These are phyloP conservation scores for Phytomonas sp. DNA, from an alignment of 208 protist genomes.

Conservation along the genomic window DNA sequence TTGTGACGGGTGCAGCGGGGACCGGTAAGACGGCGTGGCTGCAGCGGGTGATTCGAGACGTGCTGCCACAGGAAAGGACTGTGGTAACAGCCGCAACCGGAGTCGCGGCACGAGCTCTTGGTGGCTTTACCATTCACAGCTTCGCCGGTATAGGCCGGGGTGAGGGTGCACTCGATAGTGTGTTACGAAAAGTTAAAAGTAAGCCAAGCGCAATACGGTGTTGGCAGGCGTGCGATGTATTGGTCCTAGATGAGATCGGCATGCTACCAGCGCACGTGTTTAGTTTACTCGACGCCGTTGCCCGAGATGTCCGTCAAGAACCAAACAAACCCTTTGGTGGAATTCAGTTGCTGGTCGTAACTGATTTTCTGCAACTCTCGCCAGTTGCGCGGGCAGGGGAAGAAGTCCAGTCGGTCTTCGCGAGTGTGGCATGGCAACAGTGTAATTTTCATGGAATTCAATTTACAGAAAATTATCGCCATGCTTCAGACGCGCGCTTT, in stretches of 20 bases:
- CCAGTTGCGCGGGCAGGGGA: constrained; percentile 33
- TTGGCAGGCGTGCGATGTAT: constrained; percentile 50
- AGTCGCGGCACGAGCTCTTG: constrained; percentile 64
- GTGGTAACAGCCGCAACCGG: constrained; percentile 70
- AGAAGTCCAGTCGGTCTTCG: constrained; percentile 50
- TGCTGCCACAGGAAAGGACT: constrained; percentile 16
- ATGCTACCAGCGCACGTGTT: constrained; percentile 72
- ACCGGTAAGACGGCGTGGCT: constrained; percentile 82
- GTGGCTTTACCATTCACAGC: constrained; percentile 59
- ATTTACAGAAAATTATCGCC: constrained; percentile 33
- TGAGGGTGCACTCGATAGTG: constrained; percentile 18
- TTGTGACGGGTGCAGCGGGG: constrained; percentile 68
- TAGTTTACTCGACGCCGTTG: constrained; percentile 56
- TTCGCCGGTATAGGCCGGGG: constrained; percentile 62
- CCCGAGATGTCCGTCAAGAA: constrained; percentile 39
- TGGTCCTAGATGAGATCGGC: constrained; percentile 85
- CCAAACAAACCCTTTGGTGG: constrained; percentile 59
- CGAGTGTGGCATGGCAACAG: constrained; percentile 28
- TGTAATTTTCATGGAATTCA: constrained; percentile 27
- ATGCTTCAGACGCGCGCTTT: constrained; percentile 29
- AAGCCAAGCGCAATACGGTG: constrained; percentile 21
- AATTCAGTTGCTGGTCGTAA: constrained; percentile 84
- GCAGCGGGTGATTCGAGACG: constrained; percentile 27
- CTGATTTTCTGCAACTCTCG: constrained; percentile 86
- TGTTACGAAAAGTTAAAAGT: constrained; percentile 24